Evolutionary conservation across 106 monocot species (phyloP), one percentile per base, ranked within the genome.

Genomic region (Platanthera zijinensis): DNA sequence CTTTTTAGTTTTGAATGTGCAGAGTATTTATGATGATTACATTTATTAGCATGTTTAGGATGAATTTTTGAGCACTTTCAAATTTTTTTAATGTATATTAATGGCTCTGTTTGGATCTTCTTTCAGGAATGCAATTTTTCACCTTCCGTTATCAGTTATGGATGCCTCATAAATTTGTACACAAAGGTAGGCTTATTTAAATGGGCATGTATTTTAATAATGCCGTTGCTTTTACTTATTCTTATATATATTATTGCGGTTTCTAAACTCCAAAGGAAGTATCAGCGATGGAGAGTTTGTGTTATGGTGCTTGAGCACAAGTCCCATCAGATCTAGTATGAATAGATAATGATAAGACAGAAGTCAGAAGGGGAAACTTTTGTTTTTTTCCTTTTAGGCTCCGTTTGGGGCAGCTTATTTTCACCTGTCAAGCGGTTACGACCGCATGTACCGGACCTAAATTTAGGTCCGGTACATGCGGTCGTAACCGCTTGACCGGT

Each of bases 81-180:
- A 32, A 19, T 18, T 30, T 45, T n/a, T 52, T 8, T 12, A 21
- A 67, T 63, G 50, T 80, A n/a, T 76, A 28, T 49, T 79, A 48
- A 72, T 86, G 68, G 0, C 82, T 71, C 77, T 10, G 62, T 61
- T 83, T 75, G 47, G 21, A 53, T 76, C n/a, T 81, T 75, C 19
- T 66, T 90, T 62, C 87, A 99, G 99, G 99, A 99, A 79, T 92
- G 87, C 81, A 89, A 94, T 50, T 92, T 94, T 77, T 59, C 79
- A 25, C 94, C 92, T 77, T 99, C 92, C 66, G 75, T 99, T 46
- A 87, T 99, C 69, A 94, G 75, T 78, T 99, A 99, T 82, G 99
- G 99, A 10, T 94, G 99, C 78, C 92, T 99, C 73, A 90, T 94
- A 81, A 94, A 99, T 79, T 71, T 92, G 52, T 99, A 92, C 69